Evolutionary conservation across 257 asterid species (phyloP).

Genomic region (Forsythia viridissima): DNA sequence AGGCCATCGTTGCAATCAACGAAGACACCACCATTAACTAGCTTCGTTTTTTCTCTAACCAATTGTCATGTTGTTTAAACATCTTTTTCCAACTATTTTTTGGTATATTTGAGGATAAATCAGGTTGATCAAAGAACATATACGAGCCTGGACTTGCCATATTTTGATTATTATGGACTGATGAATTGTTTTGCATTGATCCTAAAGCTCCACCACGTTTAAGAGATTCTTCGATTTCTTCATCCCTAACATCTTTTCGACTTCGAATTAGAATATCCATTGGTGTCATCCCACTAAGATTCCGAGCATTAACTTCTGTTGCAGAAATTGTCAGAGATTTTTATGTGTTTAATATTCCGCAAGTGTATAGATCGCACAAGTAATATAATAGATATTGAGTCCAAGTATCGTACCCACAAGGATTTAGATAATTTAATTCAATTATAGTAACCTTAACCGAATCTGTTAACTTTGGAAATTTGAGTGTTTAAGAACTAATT

Average conservation of each 20-base stretch:
- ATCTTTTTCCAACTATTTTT: neutral
- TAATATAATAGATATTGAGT: no score
- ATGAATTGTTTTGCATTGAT: neutral
- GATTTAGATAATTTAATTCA: no score
- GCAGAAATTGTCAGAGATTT: neutral
- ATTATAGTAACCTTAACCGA: no score
- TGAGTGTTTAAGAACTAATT: no score
- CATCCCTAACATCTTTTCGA: constrained; percentile 22
- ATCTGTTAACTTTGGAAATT: no score
- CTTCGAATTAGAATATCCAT: constrained; percentile 34
- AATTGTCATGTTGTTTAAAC: neutral
- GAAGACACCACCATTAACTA: neutral
- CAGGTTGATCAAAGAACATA: neutral
- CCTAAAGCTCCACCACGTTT: constrained; percentile 18
- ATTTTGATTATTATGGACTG: neutral
- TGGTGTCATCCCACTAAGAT: constrained; percentile 33
- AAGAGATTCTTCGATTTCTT: constrained; percentile 34
- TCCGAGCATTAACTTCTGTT: constrained; percentile 25
- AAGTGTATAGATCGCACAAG: no score
- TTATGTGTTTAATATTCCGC: no score
- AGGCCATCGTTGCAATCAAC: constrained; percentile 34
- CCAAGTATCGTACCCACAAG: no score
- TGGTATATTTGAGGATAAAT: neutral
- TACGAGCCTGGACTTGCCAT: neutral
- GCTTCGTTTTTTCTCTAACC: constrained; percentile 1